Percentiles rank a stretch among this genome's conserved stretches.
phyloP scores from a whole-genome alignment of 257 asterid species.

The Przewalskia tangutica region DNA sequence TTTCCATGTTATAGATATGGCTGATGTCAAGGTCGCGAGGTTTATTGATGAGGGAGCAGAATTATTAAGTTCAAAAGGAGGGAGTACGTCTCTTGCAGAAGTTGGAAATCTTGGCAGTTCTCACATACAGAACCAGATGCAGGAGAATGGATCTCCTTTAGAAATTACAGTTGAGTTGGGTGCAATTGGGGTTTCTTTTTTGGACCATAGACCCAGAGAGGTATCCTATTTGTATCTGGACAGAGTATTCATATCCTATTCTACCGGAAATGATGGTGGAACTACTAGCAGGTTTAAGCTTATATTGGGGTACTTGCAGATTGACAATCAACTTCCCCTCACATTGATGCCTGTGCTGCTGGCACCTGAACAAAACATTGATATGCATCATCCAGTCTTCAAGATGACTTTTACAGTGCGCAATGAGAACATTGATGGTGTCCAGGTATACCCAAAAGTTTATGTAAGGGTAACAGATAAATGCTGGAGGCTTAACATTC shows the following conservation, averaged over 20 bases:
- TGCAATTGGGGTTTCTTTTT: conserved; percentile 72
- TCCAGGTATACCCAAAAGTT: conserved; percentile 83
- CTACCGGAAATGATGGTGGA: conserved; percentile 93
- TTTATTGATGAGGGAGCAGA: conserved; percentile 37
- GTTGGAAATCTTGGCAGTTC: conserved; percentile 46
- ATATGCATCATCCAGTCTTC: conserved; percentile 76
- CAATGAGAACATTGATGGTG: conserved; percentile 69
- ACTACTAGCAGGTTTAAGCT: conserved; percentile 97
- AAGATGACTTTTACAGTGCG: conserved; percentile 79
- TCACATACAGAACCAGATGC: conserved; percentile 41
- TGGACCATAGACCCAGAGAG: conserved; percentile 89
- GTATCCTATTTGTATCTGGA: conserved; percentile 85
- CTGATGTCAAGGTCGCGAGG: conserved; percentile 66
- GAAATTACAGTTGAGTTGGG: conserved; percentile 85
- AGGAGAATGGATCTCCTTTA: conserved; percentile 62
- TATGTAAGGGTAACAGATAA: conserved; percentile 77
- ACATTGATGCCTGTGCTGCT: conserved; percentile 87
- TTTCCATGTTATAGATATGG: conserved; percentile 56
- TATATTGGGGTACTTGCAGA: conserved; percentile 77
- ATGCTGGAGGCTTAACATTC: conserved; percentile 83
- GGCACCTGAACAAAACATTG: conserved; percentile 81
- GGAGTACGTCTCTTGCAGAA: conserved; percentile 24
- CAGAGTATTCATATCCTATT: conserved; percentile 68
- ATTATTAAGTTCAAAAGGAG: conserved; percentile 32
- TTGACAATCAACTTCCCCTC: conserved; percentile 94